phyloP scores from a whole-genome alignment of 2,329 filamentous ascomycete genomes.

The Cercospora brassicicola region DNA sequence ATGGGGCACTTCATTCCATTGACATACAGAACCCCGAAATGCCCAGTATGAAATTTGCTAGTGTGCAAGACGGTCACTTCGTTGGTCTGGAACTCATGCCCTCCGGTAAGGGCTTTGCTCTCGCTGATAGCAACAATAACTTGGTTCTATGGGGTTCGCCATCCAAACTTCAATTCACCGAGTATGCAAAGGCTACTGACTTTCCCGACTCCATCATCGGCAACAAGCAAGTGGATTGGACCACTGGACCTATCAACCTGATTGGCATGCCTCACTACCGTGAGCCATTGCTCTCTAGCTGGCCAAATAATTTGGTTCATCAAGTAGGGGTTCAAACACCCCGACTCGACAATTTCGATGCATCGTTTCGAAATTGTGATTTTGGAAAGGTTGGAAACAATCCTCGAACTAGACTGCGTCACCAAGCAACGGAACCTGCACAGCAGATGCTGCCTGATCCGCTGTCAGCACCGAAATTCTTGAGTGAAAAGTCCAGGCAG shows the following conservation, averaged over 20 bases:
- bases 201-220: conserved; percentile 68
- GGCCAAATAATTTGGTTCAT: conserved; percentile 80
- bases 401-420: conserved; percentile 68
- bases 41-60: conserved; percentile 79
- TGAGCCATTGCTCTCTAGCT: conserved; percentile 81
- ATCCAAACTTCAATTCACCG: conserved; percentile 80
- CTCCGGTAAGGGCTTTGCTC: conserved; percentile 79
- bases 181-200: conserved; percentile 74
- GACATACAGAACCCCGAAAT: conserved; percentile 92
- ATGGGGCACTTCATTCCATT: conserved; percentile 90
- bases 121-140: conserved; percentile 75
- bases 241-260: conserved; percentile 73
- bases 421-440: conserved; percentile 64
- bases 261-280: conserved; percentile 93
- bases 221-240: conserved; percentile 46
- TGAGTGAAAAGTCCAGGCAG: conserved; percentile 83
- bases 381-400: conserved; percentile 55
- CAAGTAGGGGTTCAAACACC: conserved; percentile 81
- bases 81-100: conserved; percentile 82
- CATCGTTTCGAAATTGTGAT: conserved; percentile 68
- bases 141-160: conserved; percentile 89
- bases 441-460: conserved; percentile 58
- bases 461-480: conserved; percentile 79
- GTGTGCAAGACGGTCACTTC: conserved; percentile 69
- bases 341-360: conserved; percentile 71